Conservation (phyloP, 305 asterid species). For the Andrographis paniculata region DNA sequence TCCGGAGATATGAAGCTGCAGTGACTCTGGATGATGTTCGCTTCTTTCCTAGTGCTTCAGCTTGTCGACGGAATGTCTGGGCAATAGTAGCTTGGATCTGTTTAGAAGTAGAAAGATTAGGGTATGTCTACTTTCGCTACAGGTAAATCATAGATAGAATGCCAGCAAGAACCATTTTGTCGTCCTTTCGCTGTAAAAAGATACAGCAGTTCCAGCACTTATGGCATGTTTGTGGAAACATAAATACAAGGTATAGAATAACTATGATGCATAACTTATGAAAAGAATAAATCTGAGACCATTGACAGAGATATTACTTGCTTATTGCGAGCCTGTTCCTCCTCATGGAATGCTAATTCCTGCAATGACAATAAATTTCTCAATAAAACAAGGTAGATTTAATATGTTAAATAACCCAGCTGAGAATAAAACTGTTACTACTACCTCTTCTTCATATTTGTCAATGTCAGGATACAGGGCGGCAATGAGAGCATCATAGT, state of each 20-base stretch:
- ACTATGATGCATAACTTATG: no score
- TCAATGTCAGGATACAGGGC: conserved; percentile 86
- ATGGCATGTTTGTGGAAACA: no score
- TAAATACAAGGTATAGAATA: no score
- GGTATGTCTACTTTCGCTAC: no score
- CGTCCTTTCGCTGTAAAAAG: conserved; percentile 92
- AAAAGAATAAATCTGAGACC: no score
- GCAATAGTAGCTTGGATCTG: conserved; percentile 96
- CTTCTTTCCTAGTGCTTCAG: conserved; percentile 93
- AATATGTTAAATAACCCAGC: conserved; percentile 15
- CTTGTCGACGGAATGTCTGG: conserved; percentile 79
- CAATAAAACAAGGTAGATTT: no score
- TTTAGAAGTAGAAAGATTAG: no score
- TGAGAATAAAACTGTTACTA: conserved; percentile 12
- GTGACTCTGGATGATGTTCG: conserved; percentile 52
- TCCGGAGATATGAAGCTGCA: conserved; percentile 54
- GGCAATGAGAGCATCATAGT: conserved; percentile 84
- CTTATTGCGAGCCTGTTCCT: conserved; percentile 90
- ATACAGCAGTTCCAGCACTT: conserved; percentile 46
- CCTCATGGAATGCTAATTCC: conserved; percentile 97
- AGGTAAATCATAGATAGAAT: no score
- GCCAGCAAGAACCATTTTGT: conserved; percentile 39
- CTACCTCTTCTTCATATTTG: conserved; percentile 91
- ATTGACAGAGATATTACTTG: conserved; percentile 58
- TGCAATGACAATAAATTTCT: conserved; percentile 24